These are phyloP conservation scores for Cenchrus purpureus DNA, from an alignment of 176 grass and related monocot genomes.

Conservation along the genomic window DNA sequence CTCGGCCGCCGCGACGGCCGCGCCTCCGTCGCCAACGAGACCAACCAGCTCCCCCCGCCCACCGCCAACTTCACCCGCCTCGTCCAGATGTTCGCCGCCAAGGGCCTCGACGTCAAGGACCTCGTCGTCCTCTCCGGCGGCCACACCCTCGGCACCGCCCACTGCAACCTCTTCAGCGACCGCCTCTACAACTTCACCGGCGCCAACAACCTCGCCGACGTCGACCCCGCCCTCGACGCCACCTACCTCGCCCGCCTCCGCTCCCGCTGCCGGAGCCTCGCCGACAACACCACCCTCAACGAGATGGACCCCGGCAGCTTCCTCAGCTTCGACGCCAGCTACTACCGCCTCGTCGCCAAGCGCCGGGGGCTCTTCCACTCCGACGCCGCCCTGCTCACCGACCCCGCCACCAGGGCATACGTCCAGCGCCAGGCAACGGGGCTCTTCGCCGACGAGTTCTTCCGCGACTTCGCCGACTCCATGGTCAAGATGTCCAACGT, in stretches of 20 bases:
- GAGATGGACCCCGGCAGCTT: conserved; percentile 93
- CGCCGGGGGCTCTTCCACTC: conserved; percentile 69
- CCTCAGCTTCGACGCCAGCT: conserved; percentile 79
- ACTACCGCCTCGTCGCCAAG: conserved; percentile 62
- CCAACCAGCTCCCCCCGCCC: too few species aligned
- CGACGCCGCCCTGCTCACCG: conserved; percentile 62
- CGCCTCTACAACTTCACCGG: conserved; percentile 89
- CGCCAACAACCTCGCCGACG: conserved; percentile 52
- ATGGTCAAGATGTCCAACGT: conserved; percentile 69
- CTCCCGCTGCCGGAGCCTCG: conserved; percentile 55
- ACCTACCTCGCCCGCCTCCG: conserved; percentile 46
- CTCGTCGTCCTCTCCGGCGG: conserved; percentile 82
- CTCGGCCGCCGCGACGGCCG: too few species aligned
- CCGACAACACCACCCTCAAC: conserved; percentile 61
- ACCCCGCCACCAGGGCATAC: conserved; percentile 59
- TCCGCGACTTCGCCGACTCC: conserved; percentile 59
- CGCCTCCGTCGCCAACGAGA: too few species aligned
- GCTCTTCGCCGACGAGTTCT: conserved; percentile 48
- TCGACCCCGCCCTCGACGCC: conserved; percentile 64
- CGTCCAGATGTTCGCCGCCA: conserved; percentile 44
- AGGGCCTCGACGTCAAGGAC: conserved; percentile 64
- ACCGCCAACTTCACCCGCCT: conserved; percentile 48
- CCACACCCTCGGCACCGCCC: conserved; percentile 78
- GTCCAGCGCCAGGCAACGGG: conserved; percentile 60
- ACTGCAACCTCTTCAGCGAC: conserved; percentile 56